phyloP scores from a whole-genome alignment of 306 rosid genomes.

The Argentina anserina region DNA sequence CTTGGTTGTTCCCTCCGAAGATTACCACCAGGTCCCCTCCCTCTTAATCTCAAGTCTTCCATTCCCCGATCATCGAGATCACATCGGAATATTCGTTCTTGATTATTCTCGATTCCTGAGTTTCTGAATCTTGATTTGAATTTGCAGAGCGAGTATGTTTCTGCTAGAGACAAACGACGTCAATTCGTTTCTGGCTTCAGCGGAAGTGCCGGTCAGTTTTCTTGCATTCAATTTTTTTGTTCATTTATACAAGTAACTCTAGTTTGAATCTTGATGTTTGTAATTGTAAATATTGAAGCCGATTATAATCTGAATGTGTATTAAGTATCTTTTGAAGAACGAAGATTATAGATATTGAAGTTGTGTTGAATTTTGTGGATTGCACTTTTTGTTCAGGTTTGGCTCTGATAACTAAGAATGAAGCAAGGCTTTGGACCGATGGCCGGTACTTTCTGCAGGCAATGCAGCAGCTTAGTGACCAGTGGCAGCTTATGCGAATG shows the following conservation, averaged over 20 bases:
- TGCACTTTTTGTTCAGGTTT: conserved; percentile 50
- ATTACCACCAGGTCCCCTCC: conserved; percentile 83
- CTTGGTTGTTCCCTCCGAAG: conserved; percentile 89
- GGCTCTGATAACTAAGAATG: conserved; percentile 71
- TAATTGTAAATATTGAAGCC: not conserved
- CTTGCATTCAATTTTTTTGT: not conserved
- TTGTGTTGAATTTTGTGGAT: not conserved
- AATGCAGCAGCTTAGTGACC: conserved; percentile 65
- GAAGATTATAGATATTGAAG: too few species aligned
- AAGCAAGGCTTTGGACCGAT: conserved; percentile 93
- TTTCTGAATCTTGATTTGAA: not conserved
- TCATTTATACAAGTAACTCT: not conserved
- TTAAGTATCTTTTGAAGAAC: too few species aligned
- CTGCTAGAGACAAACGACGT: conserved; percentile 83
- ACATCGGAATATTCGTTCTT: not conserved
- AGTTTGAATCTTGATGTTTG: not conserved
- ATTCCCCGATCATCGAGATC: not conserved
- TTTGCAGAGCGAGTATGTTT: conserved; percentile 96
- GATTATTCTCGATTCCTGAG: not conserved
- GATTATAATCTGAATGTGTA: not conserved
- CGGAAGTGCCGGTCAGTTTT: conserved; percentile 87
- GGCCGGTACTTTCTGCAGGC: conserved; percentile 98
- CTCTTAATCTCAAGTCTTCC: not conserved
- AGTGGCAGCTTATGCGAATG: conserved; percentile 93
- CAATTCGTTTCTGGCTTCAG: conserved; percentile 86